A percentile compares a stretch with the other conserved stretches of the same genome.
Evolutionary conservation across 1,284 basidiomycete genomes (phyloP).

Genomic region (Sphaerobolus stellatus): DNA sequence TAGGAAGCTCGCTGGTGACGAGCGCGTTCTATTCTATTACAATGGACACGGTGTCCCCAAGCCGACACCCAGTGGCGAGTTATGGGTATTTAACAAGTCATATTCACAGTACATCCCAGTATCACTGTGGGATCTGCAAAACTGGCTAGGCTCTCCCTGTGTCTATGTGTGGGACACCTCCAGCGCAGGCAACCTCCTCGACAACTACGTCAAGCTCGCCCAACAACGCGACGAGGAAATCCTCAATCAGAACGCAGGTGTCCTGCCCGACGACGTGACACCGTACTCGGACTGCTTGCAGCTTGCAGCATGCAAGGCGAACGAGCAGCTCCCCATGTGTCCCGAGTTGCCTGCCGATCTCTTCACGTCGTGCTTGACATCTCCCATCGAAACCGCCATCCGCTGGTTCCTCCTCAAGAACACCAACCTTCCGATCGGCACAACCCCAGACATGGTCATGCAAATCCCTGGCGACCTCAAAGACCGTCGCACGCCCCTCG

Average conservation of each 20-base stretch:
- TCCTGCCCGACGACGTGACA: slow-evolving; percentile 56
- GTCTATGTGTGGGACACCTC: slow-evolving; percentile 99
- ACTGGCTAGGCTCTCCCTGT: slow-evolving; percentile 90
- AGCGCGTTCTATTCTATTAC: slow-evolving; percentile 96
- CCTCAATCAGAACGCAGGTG: slow-evolving; percentile 54
- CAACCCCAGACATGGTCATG: slow-evolving; percentile 90
- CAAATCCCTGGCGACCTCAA: slow-evolving; percentile 96
- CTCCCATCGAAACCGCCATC: slow-evolving; percentile 96
- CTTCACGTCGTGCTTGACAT: slow-evolving; percentile 97
- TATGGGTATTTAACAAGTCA: slow-evolving; percentile 98
- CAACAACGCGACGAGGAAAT: slow-evolving; percentile 83
- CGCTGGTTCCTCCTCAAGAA: slow-evolving; percentile 94
- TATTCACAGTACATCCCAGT: slow-evolving; percentile 99
- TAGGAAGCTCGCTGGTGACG: slow-evolving; percentile 88
- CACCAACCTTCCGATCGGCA: slow-evolving; percentile 69
- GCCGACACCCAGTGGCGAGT: slow-evolving; percentile 93
- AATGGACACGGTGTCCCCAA: slow-evolving; percentile 98
- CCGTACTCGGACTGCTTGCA: slow-evolving; percentile 92
- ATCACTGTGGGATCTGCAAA: slow-evolving; percentile 89
- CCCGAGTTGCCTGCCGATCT: slow-evolving; percentile 96
- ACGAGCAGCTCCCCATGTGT: slow-evolving; percentile 91
- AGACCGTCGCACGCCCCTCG: slow-evolving; percentile 92
- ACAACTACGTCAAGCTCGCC: slow-evolving; percentile 89
- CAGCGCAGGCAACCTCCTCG: slow-evolving; percentile 89
- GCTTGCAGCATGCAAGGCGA: slow-evolving; percentile 90